A percentile compares a stretch with the other conserved stretches of the same genome.
Conservation (phyloP, 2,329 filamentous ascomycete species). For the Cephalotrichum gorgonifer region DNA sequence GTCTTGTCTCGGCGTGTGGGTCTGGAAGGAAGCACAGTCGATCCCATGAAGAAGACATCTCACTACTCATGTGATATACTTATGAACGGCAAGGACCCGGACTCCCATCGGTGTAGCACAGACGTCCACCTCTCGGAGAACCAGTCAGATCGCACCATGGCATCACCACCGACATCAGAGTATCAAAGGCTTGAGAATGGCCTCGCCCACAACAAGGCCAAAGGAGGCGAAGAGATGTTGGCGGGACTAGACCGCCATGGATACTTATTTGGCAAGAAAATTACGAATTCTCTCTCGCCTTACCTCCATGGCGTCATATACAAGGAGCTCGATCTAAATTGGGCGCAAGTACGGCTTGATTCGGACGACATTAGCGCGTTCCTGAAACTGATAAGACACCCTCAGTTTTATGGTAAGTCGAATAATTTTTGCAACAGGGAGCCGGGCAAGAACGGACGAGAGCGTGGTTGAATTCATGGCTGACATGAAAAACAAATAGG, state of each 20-base stretch:
- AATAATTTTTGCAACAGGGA: not conserved
- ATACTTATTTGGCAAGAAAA: constrained; percentile 48
- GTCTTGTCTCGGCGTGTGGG: too few relatives aligned
- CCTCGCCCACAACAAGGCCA: not conserved
- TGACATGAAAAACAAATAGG: constrained; percentile 25
- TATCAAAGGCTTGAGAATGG: not conserved
- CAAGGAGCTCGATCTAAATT: constrained; percentile 34
- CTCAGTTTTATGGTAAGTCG: constrained; percentile 48
- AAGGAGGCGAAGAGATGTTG: constrained; percentile 5
- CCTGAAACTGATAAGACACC: constrained; percentile 40
- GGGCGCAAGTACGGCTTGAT: constrained; percentile 42
- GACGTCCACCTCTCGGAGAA: not conserved
- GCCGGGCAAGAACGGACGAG: not conserved
- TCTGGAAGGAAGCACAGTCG: too few relatives aligned
- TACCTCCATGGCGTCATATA: constrained; percentile 45
- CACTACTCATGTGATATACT: too few relatives aligned
- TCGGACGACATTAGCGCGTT: constrained; percentile 38
- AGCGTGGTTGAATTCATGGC: not conserved
- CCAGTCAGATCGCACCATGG: not conserved
- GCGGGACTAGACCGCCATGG: constrained; percentile 31
- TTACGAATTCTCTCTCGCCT: constrained; percentile 44
- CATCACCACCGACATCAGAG: not conserved
- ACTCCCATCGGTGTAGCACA: not conserved
- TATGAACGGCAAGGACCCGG: too few relatives aligned
- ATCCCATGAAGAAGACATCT: too few relatives aligned